Base-by-base conservation (phyloP, 768 basidiomycete genomes). In the Lactifluus volemus region DNA sequence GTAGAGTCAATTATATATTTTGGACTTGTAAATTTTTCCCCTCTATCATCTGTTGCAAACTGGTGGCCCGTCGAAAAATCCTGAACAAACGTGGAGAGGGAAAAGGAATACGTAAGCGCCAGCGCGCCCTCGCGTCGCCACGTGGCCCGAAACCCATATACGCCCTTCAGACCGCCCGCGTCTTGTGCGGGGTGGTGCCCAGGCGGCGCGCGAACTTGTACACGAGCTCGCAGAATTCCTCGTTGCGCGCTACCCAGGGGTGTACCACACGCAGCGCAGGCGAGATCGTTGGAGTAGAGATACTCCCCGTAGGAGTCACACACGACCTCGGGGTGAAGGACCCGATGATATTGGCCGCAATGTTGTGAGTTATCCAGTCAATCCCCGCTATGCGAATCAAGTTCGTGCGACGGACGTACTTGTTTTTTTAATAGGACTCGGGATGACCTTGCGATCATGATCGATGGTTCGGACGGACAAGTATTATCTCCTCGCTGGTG, bases 401-500 rank as follows among this genome's bases (percentile, higher is more conserved):
- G 56, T 74, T 19, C 70, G 67, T n/a, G 54, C 70, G 10, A 70
- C 70, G 64, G 25, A 32, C 38, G 19, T 4, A 10, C 14, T 25
- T 2, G 25, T 50, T 25, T 29, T 81, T 53, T 53, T 10, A 25
- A 19, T 38, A 67, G 67, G 38, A 52, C 54, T 1, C 67, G 65
- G 42, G 67, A 68, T 42, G 67, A 68, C 49, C 49, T 68, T 25
- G 67, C 67, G 45, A 55, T 68, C 45, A 63, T 66, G 66, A 67
- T 68, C 49, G 60, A 68, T 84, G 85, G 85, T 53, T 70, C 58
- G 86, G 88, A 45, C 76, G 52, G 74, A 79, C 58, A 85, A 76
- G 61, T 86, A 88, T 64, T 85, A 88, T 69, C 83, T 91, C 66
- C 88, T 88, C 85, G 85, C 82, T 45, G 89, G 88, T 8, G 83